These are phyloP conservation scores for Euphorbia schlechtendalii DNA, from an alignment of 441 rosid genomes.

Conservation along the genomic window DNA sequence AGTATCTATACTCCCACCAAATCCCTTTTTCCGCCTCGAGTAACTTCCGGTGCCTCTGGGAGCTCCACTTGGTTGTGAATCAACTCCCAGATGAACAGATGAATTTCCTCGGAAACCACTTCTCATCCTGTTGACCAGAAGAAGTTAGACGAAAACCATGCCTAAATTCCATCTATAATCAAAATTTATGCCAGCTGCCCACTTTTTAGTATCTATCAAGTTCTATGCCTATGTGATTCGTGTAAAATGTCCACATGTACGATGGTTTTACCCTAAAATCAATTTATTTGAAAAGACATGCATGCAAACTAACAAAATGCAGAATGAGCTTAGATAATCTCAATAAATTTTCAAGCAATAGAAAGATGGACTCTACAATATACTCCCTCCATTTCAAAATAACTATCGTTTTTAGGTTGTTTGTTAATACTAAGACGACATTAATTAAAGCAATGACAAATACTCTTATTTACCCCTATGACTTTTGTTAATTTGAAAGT, in stretches of 20 bases:
- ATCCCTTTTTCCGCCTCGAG: slow-evolving; percentile 47
- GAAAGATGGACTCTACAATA: slow-evolving; percentile 3
- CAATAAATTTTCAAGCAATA: not conserved
- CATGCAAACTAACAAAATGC: not conserved
- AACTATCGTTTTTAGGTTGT: too few relatives aligned
- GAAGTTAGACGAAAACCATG: slow-evolving; percentile 17
- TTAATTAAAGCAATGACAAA: too few relatives aligned
- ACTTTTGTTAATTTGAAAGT: too few relatives aligned
- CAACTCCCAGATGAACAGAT: slow-evolving; percentile 39
- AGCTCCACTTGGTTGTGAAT: slow-evolving; percentile 36
- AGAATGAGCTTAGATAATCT: not conserved
- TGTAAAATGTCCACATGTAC: too few relatives aligned
- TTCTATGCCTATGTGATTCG: too few relatives aligned
- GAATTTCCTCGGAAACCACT: slow-evolving; percentile 31
- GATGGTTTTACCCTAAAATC: not conserved
- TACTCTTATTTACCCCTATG: too few relatives aligned
- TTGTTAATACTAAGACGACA: too few relatives aligned
- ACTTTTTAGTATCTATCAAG: not conserved
- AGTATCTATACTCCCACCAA: slow-evolving; percentile 64
- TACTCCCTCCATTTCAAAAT: too few relatives aligned
- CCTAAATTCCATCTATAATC: slow-evolving; percentile 23
- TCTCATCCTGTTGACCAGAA: slow-evolving; percentile 18
- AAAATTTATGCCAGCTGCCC: not conserved
- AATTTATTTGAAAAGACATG: not conserved
- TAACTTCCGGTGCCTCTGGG: slow-evolving; percentile 42